Percentiles rank a stretch among this genome's conserved stretches.
Conservation (phyloP, 345 rosid species). For the Erysimum cheiranthoides region DNA sequence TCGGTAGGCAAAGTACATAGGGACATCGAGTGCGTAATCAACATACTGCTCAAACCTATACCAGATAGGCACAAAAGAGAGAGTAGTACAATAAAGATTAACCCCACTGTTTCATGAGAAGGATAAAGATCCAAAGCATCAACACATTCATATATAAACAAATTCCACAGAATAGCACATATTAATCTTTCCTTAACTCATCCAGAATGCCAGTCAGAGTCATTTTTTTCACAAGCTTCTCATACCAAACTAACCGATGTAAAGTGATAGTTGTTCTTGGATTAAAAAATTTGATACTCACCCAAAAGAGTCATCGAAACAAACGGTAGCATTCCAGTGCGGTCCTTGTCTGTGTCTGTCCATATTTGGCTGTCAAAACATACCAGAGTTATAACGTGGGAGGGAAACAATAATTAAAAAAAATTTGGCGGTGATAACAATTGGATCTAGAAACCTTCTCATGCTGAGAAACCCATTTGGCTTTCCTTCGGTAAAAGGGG, state of each 20-base stretch:
- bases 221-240: slow-evolving; percentile 6
- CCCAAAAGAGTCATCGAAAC: slow-evolving; percentile 94
- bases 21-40: slow-evolving; percentile 99
- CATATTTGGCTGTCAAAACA: slow-evolving; percentile 80
- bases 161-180: not conserved
- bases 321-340: slow-evolving; percentile 96
- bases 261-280: slow-evolving; percentile 12
- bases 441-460: slow-evolving; percentile 70
- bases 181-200: not conserved
- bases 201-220: slow-evolving; percentile 19
- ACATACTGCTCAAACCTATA: slow-evolving; percentile 98
- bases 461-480: slow-evolving; percentile 98
- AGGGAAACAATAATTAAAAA: slow-evolving; percentile 3
- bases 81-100: slow-evolving; percentile 12
- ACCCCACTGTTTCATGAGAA: not conserved
- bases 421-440: slow-evolving; percentile 11
- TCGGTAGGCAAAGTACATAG: slow-evolving; percentile 96
- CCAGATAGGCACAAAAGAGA: slow-evolving; percentile 19
- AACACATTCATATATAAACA: slow-evolving; percentile 15
- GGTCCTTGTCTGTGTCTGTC: slow-evolving; percentile 94
- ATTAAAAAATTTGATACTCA: slow-evolving; percentile 46
- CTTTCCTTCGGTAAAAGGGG: slow-evolving; percentile 98
- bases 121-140: not conserved
- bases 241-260: not conserved
- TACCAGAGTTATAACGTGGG: slow-evolving; percentile 38